Conservation (phyloP, 1,284 basidiomycete species). For the Trichosporon inkin region DNA sequence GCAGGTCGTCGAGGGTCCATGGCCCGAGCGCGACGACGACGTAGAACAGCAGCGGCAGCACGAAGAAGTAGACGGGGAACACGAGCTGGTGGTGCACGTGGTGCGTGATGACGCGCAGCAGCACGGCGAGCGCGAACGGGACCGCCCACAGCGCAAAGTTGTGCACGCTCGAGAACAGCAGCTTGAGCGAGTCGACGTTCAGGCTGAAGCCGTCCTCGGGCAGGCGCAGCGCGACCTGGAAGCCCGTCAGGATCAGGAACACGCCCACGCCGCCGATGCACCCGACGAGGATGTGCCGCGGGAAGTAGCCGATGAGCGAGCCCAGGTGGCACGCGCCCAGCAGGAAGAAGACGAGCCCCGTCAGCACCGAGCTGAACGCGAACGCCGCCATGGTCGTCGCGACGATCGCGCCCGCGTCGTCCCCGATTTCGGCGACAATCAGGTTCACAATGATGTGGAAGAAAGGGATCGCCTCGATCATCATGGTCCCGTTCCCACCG, state of each 20-base stretch:
- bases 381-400: conserved; percentile 89
- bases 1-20: conserved; percentile 61
- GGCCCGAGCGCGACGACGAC: conserved; percentile 63
- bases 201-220: conserved; percentile 74
- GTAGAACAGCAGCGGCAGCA: conserved; percentile 82
- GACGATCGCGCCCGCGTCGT: conserved; percentile 65
- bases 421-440: conserved; percentile 70
- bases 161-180: conserved; percentile 60
- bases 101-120: conserved; percentile 75
- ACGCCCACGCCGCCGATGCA: conserved; percentile 94
- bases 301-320: conserved; percentile 89
- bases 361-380: conserved; percentile 83
- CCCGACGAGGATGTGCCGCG: conserved; percentile 90
- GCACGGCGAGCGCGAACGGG: conserved; percentile 70
- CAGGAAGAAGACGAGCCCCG: conserved; percentile 82
- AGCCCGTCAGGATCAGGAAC: conserved; percentile 82
- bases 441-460: conserved; percentile 84
- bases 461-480: conserved; percentile 98
- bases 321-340: conserved; percentile 83
- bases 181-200: conserved; percentile 58
- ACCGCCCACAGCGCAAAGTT: conserved; percentile 69
- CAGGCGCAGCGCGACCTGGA: conserved; percentile 78
- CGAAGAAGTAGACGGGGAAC: conserved; percentile 85
- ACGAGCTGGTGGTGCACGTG: conserved; percentile 82
- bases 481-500: conserved; percentile 91